These are phyloP conservation scores for Nitzschia sp. DNA, from an alignment of 108 stramenopile species.

Conservation along the genomic window DNA sequence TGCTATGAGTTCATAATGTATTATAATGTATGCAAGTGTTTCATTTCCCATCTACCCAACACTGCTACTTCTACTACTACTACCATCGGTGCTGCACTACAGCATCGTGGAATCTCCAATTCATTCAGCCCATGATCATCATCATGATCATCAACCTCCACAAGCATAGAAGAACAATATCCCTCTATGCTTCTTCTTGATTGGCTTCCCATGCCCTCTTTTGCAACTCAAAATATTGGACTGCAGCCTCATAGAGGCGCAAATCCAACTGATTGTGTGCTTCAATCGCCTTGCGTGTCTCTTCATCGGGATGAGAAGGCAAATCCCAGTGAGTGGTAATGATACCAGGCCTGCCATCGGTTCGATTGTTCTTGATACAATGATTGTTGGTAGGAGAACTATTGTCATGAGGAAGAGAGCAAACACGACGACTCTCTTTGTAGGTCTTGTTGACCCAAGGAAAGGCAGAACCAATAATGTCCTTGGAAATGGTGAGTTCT, in stretches of 20 bases:
- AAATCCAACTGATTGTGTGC: conserved; percentile 69
- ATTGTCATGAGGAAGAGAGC: conserved; percentile 59
- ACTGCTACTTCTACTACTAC: no score
- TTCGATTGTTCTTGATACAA: conserved; percentile 28
- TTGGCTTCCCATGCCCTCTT: conserved; percentile 27
- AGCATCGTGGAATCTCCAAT: no score
- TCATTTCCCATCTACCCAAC: no score
- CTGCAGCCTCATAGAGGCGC: conserved; percentile 70
- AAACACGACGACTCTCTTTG: conserved; percentile 22
- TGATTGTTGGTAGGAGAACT: conserved; percentile 55
- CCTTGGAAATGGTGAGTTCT: conserved; percentile 42
- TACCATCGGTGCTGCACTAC: no score
- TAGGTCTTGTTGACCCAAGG: conserved; percentile 61
- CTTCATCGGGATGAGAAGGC: conserved; percentile 59
- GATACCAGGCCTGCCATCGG: conserved; percentile 9
- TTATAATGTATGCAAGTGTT: no score
- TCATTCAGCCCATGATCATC: no score
- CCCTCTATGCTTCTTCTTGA: not conserved
- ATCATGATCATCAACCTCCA: no score
- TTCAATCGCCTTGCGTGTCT: conserved; percentile 51
- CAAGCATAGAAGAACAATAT: no score
- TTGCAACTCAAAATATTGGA: conserved; percentile 59
- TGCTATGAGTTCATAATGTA: no score
- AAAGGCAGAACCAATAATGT: conserved; percentile 55
- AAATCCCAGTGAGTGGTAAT: conserved; percentile 49